These are phyloP conservation scores for Thraustochytrium striatum DNA, from an alignment of 352 stramenopile genomes.

Conservation along the genomic window DNA sequence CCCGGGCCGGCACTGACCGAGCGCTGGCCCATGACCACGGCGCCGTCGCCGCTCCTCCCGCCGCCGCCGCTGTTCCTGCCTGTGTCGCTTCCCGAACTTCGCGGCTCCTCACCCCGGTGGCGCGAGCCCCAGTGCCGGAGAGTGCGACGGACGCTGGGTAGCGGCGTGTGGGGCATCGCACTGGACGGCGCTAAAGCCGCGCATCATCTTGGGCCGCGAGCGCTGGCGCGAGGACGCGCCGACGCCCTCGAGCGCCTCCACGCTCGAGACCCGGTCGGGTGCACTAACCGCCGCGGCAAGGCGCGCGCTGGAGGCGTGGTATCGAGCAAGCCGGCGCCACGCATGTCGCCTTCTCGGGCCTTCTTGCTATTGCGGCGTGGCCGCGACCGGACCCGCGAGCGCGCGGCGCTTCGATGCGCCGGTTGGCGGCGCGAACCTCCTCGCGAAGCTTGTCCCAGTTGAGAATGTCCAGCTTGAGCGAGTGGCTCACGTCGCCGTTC, in stretches of 20 bases:
- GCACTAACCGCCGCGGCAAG: conserved; percentile 2
- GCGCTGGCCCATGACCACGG: too few relatives aligned
- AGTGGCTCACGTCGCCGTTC: conserved; percentile 54
- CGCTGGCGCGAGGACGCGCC: background rate
- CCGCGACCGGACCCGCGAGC: too few relatives aligned
- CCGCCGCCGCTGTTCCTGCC: conserved; percentile 49
- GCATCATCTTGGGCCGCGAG: background rate
- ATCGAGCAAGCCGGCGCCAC: background rate
- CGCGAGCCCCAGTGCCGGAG: conserved; percentile 40
- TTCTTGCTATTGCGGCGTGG: too few relatives aligned
- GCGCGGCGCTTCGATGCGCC: conserved; percentile 36
- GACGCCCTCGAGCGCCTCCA: background rate
- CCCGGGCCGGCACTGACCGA: too few relatives aligned
- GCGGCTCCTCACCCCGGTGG: background rate
- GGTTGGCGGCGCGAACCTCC: conserved; percentile 34
- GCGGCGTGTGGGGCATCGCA: background rate
- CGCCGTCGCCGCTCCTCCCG: too few relatives aligned
- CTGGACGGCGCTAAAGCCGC: background rate
- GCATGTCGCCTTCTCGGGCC: background rate
- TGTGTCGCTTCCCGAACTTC: background rate
- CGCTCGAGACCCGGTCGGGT: background rate
- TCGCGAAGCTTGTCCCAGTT: conserved; percentile 44
- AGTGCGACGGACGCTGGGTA: conserved; percentile 29
- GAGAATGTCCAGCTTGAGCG: conserved; percentile 45
- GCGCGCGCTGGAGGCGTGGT: background rate